Base-by-base conservation (phyloP, 768 basidiomycete genomes). In the Hebeloma cylindrosporum region DNA sequence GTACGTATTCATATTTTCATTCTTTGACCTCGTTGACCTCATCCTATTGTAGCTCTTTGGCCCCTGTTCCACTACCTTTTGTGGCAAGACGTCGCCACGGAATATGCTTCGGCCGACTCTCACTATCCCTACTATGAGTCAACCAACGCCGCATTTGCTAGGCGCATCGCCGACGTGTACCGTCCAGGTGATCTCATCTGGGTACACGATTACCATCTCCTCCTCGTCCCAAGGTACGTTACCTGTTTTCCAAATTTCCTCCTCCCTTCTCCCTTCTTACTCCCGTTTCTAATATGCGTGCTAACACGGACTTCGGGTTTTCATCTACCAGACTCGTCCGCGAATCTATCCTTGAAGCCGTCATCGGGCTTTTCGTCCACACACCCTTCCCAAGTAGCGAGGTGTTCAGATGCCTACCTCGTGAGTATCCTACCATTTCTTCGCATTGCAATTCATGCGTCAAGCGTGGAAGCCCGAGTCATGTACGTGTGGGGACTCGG, bases 331-430 rank as follows among this genome's bases (percentile, higher is more conserved):
- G 85, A 58, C 75, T 95, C 56, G 70, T 97, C 44, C 82, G 95
- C 42, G 80, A 80, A 59, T 67, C 78, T 11, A 70, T 91, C 22
- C 73, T 82, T 40, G 74, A 83, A 28, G 83, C 79, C 36, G 79
- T 84, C 48, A 72, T 95, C 30, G 95, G 94, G 3, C 79, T 99
- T 49, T 99, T 97, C 67, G 87, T 97, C 33, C 95, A 99, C 68
- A 97, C 95, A 1, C 94, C 95, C 9, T 98, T 97, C 84, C 95
- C 95, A 4, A 90, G 85, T 61, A 90, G 87, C 50, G 95, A 99
- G 60, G 87, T 97, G 52, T 99, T 98, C 75, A 75, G 94, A 43
- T 95, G 90, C 65, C 69, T 96, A 30, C 93, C 93, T 2, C 82
- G 91, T 88, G 54, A 64, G 85, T 79, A 16, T 18, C 25, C 14